phyloP scores from a whole-genome alignment of 495 filamentous ascomycete genomes.

The Aspergillus carlsbadensis region DNA sequence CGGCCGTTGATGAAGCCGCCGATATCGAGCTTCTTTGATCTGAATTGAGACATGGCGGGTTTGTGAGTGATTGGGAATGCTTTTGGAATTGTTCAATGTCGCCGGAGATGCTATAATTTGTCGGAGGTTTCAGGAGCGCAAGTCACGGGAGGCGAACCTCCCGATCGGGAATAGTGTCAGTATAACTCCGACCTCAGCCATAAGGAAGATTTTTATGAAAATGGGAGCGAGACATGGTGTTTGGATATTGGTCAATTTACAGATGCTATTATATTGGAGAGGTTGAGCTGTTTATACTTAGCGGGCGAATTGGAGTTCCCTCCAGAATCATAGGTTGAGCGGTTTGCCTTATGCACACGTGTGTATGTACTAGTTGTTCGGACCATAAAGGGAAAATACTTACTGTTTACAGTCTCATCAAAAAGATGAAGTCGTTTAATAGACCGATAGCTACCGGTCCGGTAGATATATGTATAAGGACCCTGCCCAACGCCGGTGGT shows the following conservation, averaged over 20 bases:
- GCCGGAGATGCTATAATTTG: background rate
- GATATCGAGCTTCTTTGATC: slow-evolving; percentile 83
- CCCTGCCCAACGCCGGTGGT: too few species aligned
- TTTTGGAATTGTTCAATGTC: background rate
- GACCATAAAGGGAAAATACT: too few species aligned
- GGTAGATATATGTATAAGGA: too few species aligned
- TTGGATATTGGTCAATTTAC: background rate
- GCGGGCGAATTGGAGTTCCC: too few species aligned
- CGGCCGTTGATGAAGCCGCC: slow-evolving; percentile 81
- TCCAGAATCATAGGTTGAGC: too few species aligned
- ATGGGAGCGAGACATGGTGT: background rate
- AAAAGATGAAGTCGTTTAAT: too few species aligned
- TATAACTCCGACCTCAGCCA: background rate
- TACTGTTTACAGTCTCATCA: too few species aligned
- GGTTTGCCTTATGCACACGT: too few species aligned
- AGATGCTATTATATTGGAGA: too few species aligned
- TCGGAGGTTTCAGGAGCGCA: slow-evolving; percentile 15
- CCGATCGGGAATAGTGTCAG: slow-evolving; percentile 35
- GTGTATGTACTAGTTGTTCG: too few species aligned
- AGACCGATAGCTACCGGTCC: too few species aligned
- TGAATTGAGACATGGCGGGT: slow-evolving; percentile 70
- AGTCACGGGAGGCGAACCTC: slow-evolving; percentile 27
- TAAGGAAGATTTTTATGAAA: background rate
- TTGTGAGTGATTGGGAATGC: background rate
- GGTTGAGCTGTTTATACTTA: too few species aligned